Conservation (phyloP, 352 stramenopile species). For the Pythium folliculosum region DNA sequence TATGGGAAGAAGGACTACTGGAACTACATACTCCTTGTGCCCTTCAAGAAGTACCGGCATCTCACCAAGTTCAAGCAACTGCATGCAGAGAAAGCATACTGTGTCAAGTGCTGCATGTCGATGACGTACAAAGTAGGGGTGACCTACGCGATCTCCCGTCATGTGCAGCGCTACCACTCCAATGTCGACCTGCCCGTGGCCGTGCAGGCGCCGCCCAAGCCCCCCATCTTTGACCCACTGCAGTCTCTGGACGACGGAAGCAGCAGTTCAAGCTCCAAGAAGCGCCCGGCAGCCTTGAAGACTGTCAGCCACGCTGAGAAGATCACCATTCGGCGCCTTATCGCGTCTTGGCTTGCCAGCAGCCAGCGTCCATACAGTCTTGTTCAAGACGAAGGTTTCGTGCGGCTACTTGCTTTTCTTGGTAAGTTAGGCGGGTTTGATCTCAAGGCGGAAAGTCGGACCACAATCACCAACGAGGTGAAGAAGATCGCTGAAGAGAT, state of each 20-base stretch:
- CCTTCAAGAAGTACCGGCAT: not conserved
- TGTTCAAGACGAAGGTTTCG: slow-evolving; percentile 10
- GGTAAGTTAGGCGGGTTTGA: not conserved
- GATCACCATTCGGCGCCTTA: not conserved
- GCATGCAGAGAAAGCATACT: not conserved
- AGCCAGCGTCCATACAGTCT: slow-evolving; percentile 7
- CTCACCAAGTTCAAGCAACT: not conserved
- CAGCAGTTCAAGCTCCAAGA: no score
- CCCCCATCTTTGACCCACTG: no score
- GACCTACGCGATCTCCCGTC: no score
- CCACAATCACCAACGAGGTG: not conserved
- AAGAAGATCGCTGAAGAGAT: not conserved
- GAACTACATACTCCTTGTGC: not conserved
- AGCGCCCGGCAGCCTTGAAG: not conserved
- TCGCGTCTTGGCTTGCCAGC: slow-evolving; percentile 2
- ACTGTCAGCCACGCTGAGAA: not conserved
- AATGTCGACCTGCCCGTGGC: no score
- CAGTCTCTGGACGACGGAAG: not conserved
- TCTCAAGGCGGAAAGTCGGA: not conserved
- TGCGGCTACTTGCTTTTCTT: not conserved
- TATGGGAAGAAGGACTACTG: not conserved
- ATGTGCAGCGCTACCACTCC: no score
- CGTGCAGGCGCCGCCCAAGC: no score
- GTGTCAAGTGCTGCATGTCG: no score
- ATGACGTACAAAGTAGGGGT: no score